Percentiles rank a stretch among this genome's conserved stretches.
Conservation (phyloP, 208 protist species). For the Leishmania tarentolae region DNA sequence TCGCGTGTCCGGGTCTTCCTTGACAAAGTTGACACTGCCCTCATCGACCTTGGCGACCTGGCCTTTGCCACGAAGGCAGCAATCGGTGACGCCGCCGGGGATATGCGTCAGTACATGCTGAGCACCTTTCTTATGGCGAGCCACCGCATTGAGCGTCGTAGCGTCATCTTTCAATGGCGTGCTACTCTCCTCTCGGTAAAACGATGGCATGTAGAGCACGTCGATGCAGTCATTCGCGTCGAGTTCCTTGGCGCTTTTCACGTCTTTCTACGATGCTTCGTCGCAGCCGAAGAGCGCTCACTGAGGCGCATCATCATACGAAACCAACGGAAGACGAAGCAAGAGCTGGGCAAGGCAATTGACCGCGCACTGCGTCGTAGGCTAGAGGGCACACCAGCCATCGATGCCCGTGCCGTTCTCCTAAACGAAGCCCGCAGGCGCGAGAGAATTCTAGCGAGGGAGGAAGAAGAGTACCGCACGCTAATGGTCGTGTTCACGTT, state of each 20-base stretch:
- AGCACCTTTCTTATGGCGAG: conserved; percentile 28
- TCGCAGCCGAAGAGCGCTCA: conserved; percentile 36
- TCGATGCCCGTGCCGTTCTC: conserved; percentile 30
- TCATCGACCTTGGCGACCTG: conserved; percentile 28
- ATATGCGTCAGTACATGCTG: conserved; percentile 17
- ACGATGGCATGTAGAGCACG: conserved; percentile 46
- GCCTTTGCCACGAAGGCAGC: conserved; percentile 32
- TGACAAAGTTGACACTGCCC: conserved; percentile 40
- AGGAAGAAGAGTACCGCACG: conserved; percentile 34
- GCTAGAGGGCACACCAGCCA: conserved; percentile 24
- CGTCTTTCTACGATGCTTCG: conserved; percentile 33
- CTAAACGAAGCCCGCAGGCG: conserved; percentile 42
- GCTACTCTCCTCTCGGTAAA: conserved; percentile 29
- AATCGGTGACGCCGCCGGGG: conserved; percentile 21
- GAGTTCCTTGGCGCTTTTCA: conserved; percentile 40
- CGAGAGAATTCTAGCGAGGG: conserved; percentile 30
- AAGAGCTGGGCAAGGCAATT: conserved; percentile 37
- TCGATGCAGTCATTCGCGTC: conserved; percentile 37
- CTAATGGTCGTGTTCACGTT: conserved; percentile 44
- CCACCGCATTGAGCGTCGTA: conserved; percentile 45
- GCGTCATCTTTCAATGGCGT: conserved; percentile 43
- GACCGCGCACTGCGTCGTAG: conserved; percentile 33
- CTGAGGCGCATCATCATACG: conserved; percentile 44
- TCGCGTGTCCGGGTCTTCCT: conserved; percentile 45
- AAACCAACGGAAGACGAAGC: conserved; percentile 44